Base-by-base conservation (phyloP, 1,139 yeast species). In the Suhomyces guaymorum region DNA sequence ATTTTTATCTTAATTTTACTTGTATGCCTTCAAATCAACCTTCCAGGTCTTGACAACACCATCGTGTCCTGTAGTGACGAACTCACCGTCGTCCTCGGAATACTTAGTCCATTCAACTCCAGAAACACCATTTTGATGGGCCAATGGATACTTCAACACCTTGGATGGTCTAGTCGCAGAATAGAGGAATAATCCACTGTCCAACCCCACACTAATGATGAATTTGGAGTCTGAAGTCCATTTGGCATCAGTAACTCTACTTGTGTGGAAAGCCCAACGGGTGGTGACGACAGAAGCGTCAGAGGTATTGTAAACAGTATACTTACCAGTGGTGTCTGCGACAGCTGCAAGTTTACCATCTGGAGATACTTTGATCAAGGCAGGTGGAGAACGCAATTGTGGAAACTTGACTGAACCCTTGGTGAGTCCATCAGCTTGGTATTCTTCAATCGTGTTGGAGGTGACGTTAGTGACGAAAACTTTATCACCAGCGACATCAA, bases 211-310 rank as follows among this genome's bases (percentile, higher is more conserved):
- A 42, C 92, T 79, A 14, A 82, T 83, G 32, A 86, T 73, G 47
- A 73, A 80, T 47, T 82, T 78, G 37, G 88, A 84, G 47, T 84
- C 89, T 3, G 66, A 59, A 28, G 82, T 75, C 97, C 97, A 92
- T 21, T 78, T 63, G 31, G 94, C 84, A 24, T 82, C 78, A 37
- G 78, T 80, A 41, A 92, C 83, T 39, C 76, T 80, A 38, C 95
- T 82, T 3, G 90, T 84, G 57, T 94, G 97, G 79, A 86, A 90
- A 0, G 95, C 83, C 99, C 99, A 92, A 55, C 97, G 78, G 1
- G 94, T 79, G 1, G 97, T 89, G 29, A 84, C 77, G 6, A 86
- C 68, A 6, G 73, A 52, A 26, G 71, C 76, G 30, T 79, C 80
- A 1, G 62, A 59, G 12, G 77, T 57, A 42, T 79, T 74, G 60